phyloP scores from a whole-genome alignment of 768 basidiomycete genomes.

The Tricholoma terreum region DNA sequence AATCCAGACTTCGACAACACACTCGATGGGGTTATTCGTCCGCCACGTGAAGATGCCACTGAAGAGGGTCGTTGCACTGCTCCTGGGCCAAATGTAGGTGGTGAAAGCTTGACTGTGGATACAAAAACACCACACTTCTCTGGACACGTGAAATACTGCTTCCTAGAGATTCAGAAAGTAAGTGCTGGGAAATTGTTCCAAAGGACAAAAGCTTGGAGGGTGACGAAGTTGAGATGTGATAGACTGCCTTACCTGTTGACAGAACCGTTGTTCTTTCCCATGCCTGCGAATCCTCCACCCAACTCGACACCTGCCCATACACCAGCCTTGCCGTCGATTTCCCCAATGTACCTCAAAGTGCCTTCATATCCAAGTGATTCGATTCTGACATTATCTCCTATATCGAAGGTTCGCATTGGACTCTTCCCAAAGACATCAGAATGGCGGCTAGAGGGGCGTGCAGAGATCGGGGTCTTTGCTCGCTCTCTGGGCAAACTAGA shows the following conservation, averaged over 20 bases:
- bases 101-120: slow-evolving; percentile 73
- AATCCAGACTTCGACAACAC: slow-evolving; percentile 28
- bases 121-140: slow-evolving; percentile 91
- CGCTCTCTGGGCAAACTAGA: slow-evolving; percentile 34
- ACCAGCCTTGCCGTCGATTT: slow-evolving; percentile 86
- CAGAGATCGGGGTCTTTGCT: slow-evolving; percentile 51
- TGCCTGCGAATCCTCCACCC: slow-evolving; percentile 77
- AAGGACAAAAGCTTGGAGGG: background rate
- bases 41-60: slow-evolving; percentile 69
- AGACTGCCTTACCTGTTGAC: slow-evolving; percentile 73
- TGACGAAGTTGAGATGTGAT: slow-evolving; percentile 3
- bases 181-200: slow-evolving; percentile 1
- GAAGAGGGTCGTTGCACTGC: slow-evolving; percentile 65
- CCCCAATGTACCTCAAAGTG: slow-evolving; percentile 72
- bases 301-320: slow-evolving; percentile 95
- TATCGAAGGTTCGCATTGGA: slow-evolving; percentile 50
- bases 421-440: slow-evolving; percentile 55
- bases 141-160: slow-evolving; percentile 83
- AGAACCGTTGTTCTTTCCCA: slow-evolving; percentile 93
- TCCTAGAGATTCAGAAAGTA: slow-evolving; percentile 40
- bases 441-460: slow-evolving; percentile 51
- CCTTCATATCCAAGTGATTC: slow-evolving; percentile 91
- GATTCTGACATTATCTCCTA: slow-evolving; percentile 83
- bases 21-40: slow-evolving; percentile 51
- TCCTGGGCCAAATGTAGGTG: slow-evolving; percentile 62